Evolutionary conservation across 1,284 basidiomycete genomes (phyloP), one percentile per base, ranked within the genome.

Genomic region (Cutaneotrichosporon spelunceum): DNA sequence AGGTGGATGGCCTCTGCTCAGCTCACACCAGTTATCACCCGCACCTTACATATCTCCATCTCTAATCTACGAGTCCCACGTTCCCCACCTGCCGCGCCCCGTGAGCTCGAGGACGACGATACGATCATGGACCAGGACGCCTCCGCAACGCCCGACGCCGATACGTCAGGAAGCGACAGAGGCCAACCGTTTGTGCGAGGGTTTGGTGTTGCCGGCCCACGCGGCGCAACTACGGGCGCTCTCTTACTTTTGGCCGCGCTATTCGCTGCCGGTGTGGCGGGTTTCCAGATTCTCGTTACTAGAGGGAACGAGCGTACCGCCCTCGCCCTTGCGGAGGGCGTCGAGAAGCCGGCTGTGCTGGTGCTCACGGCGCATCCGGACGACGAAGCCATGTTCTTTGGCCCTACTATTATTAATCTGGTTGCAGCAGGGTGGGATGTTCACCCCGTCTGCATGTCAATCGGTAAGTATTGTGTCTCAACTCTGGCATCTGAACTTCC

Each of bases 331-430:
- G 56, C 47, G 5, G 56, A 14, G 33, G 52, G 42, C 13, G 21
- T 27, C 30, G 29, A 39, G 29, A 26, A 29, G 7, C 65, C 65
- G 0, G 27, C 56, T 6, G 74, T 70, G 9, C 56, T 77, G 86
- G 70, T 84, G 82, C 58, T 79, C 11, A 79, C 78, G 1, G 77
- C 78, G 23, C 78, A 79, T 23, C 66, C 78, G 0, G 80, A 81
- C 27, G 89, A 92, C 72, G 93, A 93, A 70, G 86, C 90, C 72
- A 82, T 93, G 52, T 87, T 93, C 61, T 93, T 93, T 74, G 2
- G 84, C 6, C 77, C 78, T 2, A 75, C 71, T 1, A 68, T 78
- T n/a, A 56, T 74, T 30, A 68, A 60, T n/a, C 62, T 79, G 33
- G 52, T 62, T 1, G 39, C 61, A 4, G 63, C 71, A 0, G 75